A percentile compares a stretch with the other conserved stretches of the same genome.
These are phyloP conservation scores for Erythrobasidium yunnanense DNA, from an alignment of 768 basidiomycete genomes.

Conservation along the genomic window DNA sequence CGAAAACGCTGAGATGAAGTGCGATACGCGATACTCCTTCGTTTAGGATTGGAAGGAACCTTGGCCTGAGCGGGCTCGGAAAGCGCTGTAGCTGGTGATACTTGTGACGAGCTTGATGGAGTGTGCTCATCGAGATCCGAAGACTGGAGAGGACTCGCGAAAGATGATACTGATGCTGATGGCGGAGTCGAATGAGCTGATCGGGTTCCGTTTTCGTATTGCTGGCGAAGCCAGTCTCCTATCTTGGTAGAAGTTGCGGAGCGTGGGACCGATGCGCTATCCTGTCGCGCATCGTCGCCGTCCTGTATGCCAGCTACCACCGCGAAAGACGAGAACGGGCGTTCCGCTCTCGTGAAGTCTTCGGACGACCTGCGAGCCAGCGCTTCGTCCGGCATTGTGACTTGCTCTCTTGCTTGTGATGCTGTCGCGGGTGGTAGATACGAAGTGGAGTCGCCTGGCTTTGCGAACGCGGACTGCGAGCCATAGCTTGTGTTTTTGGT, in stretches of 20 bases:
- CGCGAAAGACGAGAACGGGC: too few relatives aligned
- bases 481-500: not conserved
- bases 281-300: too few relatives aligned
- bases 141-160: not conserved
- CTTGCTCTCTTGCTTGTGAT: too few relatives aligned
- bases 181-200: not conserved
- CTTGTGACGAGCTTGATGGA: not conserved
- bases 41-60: not conserved
- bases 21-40: too few relatives aligned
- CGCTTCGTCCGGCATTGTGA: too few relatives aligned
- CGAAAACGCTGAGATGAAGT: not conserved
- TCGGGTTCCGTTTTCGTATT: not conserved
- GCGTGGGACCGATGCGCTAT: not conserved
- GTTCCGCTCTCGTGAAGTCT: too few relatives aligned
- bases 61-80: not conserved
- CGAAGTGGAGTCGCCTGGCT: too few relatives aligned
- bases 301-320: too few relatives aligned
- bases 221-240: not conserved
- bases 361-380: too few relatives aligned
- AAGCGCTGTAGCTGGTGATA: not conserved
- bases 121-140: not conserved
- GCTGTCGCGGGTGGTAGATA: too few relatives aligned
- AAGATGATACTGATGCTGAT: not conserved
- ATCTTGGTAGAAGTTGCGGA: too few relatives aligned
- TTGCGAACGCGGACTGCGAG: not conserved